phyloP scores from a whole-genome alignment of 495 filamentous ascomycete genomes.

The Oidiodendron maius region DNA sequence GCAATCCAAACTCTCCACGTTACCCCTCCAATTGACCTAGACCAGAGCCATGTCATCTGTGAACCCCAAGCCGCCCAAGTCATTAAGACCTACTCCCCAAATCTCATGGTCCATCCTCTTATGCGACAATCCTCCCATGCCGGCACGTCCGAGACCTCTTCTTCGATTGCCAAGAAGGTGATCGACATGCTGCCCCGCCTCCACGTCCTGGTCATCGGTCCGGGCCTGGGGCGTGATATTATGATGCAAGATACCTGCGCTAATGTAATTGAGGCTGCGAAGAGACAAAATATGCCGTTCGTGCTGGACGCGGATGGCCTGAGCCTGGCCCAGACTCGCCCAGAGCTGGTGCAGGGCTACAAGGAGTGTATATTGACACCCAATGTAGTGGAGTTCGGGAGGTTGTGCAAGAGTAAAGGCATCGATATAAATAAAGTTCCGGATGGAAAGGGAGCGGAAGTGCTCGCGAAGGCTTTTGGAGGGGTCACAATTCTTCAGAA shows the following conservation, averaged over 20 bases:
- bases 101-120: slow-evolving; percentile 96
- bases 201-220: slow-evolving; percentile 90
- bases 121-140: slow-evolving; percentile 67
- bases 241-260: slow-evolving; percentile 86
- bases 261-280: slow-evolving; percentile 73
- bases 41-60: slow-evolving; percentile 92
- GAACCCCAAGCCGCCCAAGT: slow-evolving; percentile 82
- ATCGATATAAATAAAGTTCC: slow-evolving; percentile 44
- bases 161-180: slow-evolving; percentile 60
- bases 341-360: slow-evolving; percentile 74
- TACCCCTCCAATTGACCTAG: neutral
- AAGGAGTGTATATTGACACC: slow-evolving; percentile 85
- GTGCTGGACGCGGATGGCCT: slow-evolving; percentile 92
- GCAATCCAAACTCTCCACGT: neutral
- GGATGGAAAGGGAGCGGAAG: slow-evolving; percentile 36
- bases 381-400: slow-evolving; percentile 87
- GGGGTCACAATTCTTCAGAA: slow-evolving; percentile 92
- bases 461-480: slow-evolving; percentile 69
- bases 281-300: slow-evolving; percentile 66
- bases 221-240: slow-evolving; percentile 82
- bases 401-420: slow-evolving; percentile 66
- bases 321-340: slow-evolving; percentile 65
- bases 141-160: slow-evolving; percentile 37
- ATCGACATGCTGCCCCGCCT: slow-evolving; percentile 77
- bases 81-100: slow-evolving; percentile 96